Evolutionary conservation across 2,329 filamentous ascomycete genomes (phyloP), one percentile per base, ranked within the genome.

Genomic region (Anisogramma anomala): DNA sequence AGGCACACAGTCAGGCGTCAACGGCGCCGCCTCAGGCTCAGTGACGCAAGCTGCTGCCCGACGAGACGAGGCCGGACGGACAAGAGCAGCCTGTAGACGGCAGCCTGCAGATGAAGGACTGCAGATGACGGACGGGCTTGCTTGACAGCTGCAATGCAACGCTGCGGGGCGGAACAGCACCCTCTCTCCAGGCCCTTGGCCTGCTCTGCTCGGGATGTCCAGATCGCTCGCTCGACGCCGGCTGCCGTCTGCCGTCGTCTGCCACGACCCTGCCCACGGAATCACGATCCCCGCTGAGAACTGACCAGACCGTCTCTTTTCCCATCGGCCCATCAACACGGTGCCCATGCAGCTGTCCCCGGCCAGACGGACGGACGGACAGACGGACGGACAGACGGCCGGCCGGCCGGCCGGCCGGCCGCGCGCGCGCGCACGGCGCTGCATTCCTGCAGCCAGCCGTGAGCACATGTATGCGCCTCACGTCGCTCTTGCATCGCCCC

Each of bases 141-240:
- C 23, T 26, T 46, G 43, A 46, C 40, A 42, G 11, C 39, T 46
- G 33, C 39, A 43, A 39, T 43, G 27, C 39, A 43, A 38, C 25
- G 17, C 4, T 4, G 15, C 25, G 22, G 18, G 39, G 38, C 31
- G 32, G 25, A 27, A 37, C 39, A 36, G 30, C 35, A 26, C 20
- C 17, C 20, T 17, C 9, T 32, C 30, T 32, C 30, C 30, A 19
- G 31, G 22, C 32, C 37, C 19, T 25, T n/a, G 31, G 20, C 23
- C 15, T 15, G n/a, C 20, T 11, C n/a, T 20, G 18, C 30, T 31
- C 31, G 25, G 39, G 26, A 31, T 36, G 39, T 26, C 23, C 35
- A 39, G 22, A 19, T 39, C 36, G 36, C 43, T 39, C 36, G 36
- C 43, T 42, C 7, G 26, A 36, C 39, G 39, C 43, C 36, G 39